Conservation (phyloP, 2,329 filamentous ascomycete genomes). For the Stachybotrys chlorohalonatus region DNA sequence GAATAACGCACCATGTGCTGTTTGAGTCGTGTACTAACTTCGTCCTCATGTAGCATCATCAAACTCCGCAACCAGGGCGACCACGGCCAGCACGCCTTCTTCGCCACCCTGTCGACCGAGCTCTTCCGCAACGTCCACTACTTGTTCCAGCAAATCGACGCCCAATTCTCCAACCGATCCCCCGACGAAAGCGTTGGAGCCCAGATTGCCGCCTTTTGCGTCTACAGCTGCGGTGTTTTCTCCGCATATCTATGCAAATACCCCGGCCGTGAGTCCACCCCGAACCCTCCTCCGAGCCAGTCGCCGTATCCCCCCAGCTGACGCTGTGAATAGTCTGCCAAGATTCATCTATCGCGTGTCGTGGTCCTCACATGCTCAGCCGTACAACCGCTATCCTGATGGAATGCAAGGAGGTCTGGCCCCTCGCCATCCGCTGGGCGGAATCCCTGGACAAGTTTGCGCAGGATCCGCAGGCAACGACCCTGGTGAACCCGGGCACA, state of each 20-base stretch:
- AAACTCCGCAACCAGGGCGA: slow-evolving; percentile 28
- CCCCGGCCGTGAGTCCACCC: slow-evolving; percentile 29
- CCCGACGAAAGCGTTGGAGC: slow-evolving; percentile 40
- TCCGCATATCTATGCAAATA: slow-evolving; percentile 44
- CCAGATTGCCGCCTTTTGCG: slow-evolving; percentile 46
- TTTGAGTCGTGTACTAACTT: not conserved
- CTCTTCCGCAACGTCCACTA: slow-evolving; percentile 39
- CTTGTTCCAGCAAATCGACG: slow-evolving; percentile 40
- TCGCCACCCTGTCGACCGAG: slow-evolving; percentile 32
- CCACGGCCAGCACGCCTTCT: slow-evolving; percentile 25
- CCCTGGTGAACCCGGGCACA: slow-evolving; percentile 31
- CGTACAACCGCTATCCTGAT: slow-evolving; percentile 34
- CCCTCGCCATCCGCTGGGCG: slow-evolving; percentile 43
- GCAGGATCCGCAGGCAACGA: slow-evolving; percentile 29
- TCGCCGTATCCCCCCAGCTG: not conserved
- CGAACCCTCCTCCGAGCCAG: not conserved
- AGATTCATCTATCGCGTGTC: slow-evolving; percentile 26
- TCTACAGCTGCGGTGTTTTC: slow-evolving; percentile 45
- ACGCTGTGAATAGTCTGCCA: slow-evolving; percentile 28
- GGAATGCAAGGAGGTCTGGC: slow-evolving; percentile 42
- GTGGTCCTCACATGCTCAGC: slow-evolving; percentile 36
- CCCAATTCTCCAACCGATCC: slow-evolving; percentile 36
- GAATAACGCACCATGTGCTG: not conserved
- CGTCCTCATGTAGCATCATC: slow-evolving; percentile 27
- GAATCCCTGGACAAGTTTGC: slow-evolving; percentile 38